Evolutionary conservation across 31 red algal species (phyloP).

Genomic region (Endocladia muricata): DNA sequence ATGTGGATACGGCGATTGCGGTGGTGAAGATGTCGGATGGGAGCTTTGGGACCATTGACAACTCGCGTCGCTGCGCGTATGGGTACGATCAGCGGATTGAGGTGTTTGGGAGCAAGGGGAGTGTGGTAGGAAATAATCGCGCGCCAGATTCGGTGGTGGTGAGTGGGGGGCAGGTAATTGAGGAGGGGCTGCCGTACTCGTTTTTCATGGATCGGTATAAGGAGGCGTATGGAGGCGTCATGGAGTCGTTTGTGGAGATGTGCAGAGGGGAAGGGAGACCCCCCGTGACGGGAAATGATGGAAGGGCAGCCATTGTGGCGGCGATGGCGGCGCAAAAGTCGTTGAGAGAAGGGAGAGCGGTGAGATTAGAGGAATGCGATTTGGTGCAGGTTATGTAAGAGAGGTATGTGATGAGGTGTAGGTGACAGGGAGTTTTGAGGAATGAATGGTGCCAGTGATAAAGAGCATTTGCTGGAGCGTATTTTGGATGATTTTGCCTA

Average conservation of each 20-base stretch:
- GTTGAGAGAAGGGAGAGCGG: slow-evolving; percentile 60
- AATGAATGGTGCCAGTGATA: too few relatives aligned
- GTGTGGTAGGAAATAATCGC: slow-evolving; percentile 75
- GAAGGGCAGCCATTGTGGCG: slow-evolving; percentile 90
- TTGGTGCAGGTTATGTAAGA: slow-evolving; percentile 39
- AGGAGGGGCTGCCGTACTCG: slow-evolving; percentile 63
- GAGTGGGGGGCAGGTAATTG: slow-evolving; percentile 49
- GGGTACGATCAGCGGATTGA: slow-evolving; percentile 99
- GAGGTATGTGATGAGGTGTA: too few relatives aligned
- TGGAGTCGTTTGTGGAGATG: slow-evolving; percentile 95
- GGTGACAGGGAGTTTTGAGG: too few relatives aligned
- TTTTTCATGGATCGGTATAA: slow-evolving; percentile 99
- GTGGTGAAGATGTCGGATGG: slow-evolving; percentile 96
- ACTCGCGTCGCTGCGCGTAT: slow-evolving; percentile 91
- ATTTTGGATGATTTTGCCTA: too few relatives aligned
- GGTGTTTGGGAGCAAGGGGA: slow-evolving; percentile 93
- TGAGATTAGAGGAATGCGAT: slow-evolving; percentile 78
- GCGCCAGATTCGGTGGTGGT: slow-evolving; percentile 74
- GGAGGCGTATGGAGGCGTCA: slow-evolving; percentile 90
- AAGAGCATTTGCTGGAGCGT: too few relatives aligned
- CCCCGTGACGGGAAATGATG: slow-evolving; percentile 84
- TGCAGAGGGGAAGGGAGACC: slow-evolving; percentile 44
- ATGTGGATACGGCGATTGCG: slow-evolving; percentile 90
- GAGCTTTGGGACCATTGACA: slow-evolving; percentile 98
- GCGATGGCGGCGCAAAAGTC: slow-evolving; percentile 85